A percentile compares a stretch with the other conserved stretches of the same genome.
Evolutionary conservation across 2,329 filamentous ascomycete genomes (phyloP).

Genomic region (Alternaria angustiovoidea): DNA sequence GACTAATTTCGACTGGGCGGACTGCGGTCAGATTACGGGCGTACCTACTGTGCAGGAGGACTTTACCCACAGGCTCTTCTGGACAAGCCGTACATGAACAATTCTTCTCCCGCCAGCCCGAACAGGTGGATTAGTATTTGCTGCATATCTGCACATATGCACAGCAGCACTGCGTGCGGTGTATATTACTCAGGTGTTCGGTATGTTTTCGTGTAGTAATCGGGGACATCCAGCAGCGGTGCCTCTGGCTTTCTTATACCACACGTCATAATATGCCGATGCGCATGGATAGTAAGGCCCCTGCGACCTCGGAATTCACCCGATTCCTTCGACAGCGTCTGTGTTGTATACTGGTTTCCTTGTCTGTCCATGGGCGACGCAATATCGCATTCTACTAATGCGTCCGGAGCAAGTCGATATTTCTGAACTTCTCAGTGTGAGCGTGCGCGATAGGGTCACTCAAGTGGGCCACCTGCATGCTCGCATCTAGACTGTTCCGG

Average conservation of each 20-base stretch:
- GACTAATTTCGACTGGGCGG: background rate
- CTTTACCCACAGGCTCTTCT: slow-evolving; percentile 22
- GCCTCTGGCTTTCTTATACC: background rate
- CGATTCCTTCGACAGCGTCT: background rate
- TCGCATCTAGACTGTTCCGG: background rate
- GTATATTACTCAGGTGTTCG: background rate
- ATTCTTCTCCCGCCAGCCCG: slow-evolving; percentile 9
- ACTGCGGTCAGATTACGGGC: slow-evolving; percentile 11
- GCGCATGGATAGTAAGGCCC: background rate
- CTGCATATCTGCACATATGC: background rate
- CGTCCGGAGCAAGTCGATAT: background rate
- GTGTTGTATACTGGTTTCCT: background rate
- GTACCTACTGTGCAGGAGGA: slow-evolving; percentile 1
- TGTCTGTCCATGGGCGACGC: background rate
- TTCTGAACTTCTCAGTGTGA: background rate
- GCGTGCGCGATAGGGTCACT: background rate
- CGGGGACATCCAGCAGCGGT: background rate
- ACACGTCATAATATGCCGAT: background rate
- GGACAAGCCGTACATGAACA: background rate
- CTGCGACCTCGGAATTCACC: slow-evolving; percentile 1
- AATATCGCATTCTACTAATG: background rate
- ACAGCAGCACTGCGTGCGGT: background rate
- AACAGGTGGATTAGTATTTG: background rate
- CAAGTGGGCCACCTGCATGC: background rate
- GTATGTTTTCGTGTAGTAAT: background rate